These are phyloP conservation scores for Tylopilus subfusipes DNA, from an alignment of 768 basidiomycete genomes.

Conservation along the genomic window DNA sequence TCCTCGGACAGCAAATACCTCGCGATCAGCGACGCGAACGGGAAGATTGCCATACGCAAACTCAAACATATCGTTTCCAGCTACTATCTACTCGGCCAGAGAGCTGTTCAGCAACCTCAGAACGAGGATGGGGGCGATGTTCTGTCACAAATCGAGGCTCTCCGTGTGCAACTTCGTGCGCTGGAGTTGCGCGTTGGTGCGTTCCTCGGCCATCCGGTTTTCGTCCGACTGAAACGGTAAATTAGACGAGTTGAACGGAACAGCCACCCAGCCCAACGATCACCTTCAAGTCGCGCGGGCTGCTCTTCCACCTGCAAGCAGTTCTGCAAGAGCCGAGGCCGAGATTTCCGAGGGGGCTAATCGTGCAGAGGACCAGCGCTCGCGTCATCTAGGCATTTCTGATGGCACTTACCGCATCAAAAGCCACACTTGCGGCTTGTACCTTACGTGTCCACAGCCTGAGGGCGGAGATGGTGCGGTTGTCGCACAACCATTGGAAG, in stretches of 20 bases:
- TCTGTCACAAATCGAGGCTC: not conserved
- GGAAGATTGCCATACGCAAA: not conserved
- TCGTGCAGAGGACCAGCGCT: not conserved
- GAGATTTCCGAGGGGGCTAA: not conserved
- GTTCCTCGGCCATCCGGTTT: not conserved
- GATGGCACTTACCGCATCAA: slow-evolving; percentile 4
- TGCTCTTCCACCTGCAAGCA: not conserved
- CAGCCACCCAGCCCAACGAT: not conserved
- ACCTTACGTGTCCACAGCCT: not conserved
- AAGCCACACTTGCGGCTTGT: not conserved
- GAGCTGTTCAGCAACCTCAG: not conserved
- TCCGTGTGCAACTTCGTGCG: not conserved
- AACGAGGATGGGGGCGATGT: not conserved
- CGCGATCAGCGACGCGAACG: not conserved
- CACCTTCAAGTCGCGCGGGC: not conserved
- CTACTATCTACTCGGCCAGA: not conserved
- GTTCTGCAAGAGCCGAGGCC: not conserved
- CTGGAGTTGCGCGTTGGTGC: not conserved
- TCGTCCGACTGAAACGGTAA: not conserved
- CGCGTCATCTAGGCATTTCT: not conserved
- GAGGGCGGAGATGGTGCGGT: not conserved
- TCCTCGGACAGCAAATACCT: slow-evolving; percentile 1
- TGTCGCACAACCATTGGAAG: not conserved
- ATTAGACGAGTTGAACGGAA: not conserved
- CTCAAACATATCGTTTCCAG: not conserved